Base-by-base conservation (phyloP, 2,329 filamentous ascomycete species). In the Endocalyx cinctus region DNA sequence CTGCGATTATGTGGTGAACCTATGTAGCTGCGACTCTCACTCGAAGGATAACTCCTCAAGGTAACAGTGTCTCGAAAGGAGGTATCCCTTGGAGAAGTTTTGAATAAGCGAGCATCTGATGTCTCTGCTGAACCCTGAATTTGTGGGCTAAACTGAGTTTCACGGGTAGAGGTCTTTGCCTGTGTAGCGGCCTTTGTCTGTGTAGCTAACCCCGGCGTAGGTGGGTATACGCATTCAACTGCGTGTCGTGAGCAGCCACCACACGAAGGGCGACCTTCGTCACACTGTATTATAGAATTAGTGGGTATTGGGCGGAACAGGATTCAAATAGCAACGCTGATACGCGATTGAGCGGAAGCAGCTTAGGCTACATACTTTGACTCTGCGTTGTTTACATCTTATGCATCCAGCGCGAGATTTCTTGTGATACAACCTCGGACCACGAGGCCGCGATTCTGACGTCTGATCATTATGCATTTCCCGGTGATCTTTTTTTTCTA, bases 351-450 rank as follows among this genome's bases (percentile, higher is more conserved):
- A n/a, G n/a, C n/a, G n/a, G n/a, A n/a, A n/a, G n/a, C n/a, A n/a
- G n/a, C n/a, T n/a, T n/a, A n/a, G n/a, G n/a, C n/a, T n/a, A n/a
- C 37, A 39, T 33, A 54, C 51, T 49, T 55, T 55, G 15, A 55
- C 51, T 38, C 50, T 51, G 26, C 51, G 50, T 34, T 52, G 49
- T 19, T 55, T 55, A 37, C 51, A 55, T 18, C 50, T 46, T 34
- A 50, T 16, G 39, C 55, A 57, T 5, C 54, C 54, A 6, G 44
- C 49, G 17, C 54, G 45, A 22, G 50, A 55, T 31, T 57, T 58
- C 18, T 58, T 57, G 35, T 58, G 54, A 37, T 58, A 58, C 17
- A 58, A 43, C 14, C 55, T 50, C 11, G 55, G 54, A 26, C 52
- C 54, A 27, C 52, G 52, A 17, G 47, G 39, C 33, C 48, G 48